phyloP scores from a whole-genome alignment of 768 basidiomycete species.

The Termitomyces sp. region DNA sequence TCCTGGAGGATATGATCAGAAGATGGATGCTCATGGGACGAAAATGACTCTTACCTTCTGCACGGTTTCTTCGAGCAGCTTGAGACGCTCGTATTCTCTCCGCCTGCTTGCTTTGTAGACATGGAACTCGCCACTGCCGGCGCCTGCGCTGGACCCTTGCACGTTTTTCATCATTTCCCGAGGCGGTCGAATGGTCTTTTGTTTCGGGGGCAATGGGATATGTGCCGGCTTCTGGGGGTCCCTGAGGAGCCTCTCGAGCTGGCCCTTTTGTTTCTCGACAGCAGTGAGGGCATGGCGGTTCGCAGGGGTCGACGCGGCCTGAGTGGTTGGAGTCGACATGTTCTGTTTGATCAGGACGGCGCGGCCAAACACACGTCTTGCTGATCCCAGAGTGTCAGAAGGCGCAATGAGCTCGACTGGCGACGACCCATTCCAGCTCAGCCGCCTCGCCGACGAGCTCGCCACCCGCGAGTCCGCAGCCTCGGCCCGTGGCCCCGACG shows the following conservation, averaged over 20 bases:
- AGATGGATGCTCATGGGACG: neutral
- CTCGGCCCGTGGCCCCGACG: conserved; percentile 8
- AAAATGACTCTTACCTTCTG: conserved; percentile 51
- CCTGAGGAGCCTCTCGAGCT: conserved; percentile 86
- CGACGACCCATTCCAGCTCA: conserved; percentile 59
- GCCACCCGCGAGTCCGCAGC: conserved; percentile 41
- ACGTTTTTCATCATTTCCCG: conserved; percentile 99
- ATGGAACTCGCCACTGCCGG: conserved; percentile 96
- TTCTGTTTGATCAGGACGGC: neutral
- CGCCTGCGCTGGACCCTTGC: conserved; percentile 95
- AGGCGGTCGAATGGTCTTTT: conserved; percentile 74
- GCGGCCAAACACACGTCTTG: neutral
- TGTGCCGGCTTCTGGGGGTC: conserved; percentile 82
- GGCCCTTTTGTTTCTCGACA: conserved; percentile 48
- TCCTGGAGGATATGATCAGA: conserved; percentile 44
- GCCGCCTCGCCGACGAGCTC: conserved; percentile 71
- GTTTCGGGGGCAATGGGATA: conserved; percentile 76
- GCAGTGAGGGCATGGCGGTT: conserved; percentile 48
- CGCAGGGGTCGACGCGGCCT: conserved; percentile 20
- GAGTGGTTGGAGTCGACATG: conserved; percentile 9
- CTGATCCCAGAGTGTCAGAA: too few relatives aligned
- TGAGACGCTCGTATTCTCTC: conserved; percentile 92
- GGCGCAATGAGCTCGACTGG: too few relatives aligned
- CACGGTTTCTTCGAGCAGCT: conserved; percentile 79
- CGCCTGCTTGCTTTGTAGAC: conserved; percentile 95